Base-by-base conservation (phyloP, 164 flowering plant genomes). In the Santalum album region DNA sequence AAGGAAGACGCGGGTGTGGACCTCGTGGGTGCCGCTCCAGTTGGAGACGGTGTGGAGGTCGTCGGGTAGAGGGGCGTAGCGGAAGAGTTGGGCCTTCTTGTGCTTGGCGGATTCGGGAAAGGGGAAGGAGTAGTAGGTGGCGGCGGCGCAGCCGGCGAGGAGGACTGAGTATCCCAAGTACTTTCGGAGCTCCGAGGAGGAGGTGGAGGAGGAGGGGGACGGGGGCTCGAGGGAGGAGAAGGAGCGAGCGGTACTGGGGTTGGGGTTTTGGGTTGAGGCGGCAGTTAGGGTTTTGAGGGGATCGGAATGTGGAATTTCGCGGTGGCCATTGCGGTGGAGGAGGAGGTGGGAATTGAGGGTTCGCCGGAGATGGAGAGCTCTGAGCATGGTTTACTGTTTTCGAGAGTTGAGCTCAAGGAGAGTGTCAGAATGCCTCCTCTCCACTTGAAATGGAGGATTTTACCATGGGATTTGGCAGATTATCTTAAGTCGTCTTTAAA, bases 11-110 rank as follows among this genome's bases (percentile, higher is more conserved):
- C 94, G 74, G 44, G 96, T 85, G 56, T 77, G 89, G 25, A 89
- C 99, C 70, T 88, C 96, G 64, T 89, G 98, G 53, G 98, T 92
- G 12, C 94, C 99, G 57, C 99, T 92, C 99, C 99, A 92, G 60
- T 89, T 92, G 60, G 95, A 73, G 49, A 92, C 83, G 7, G 95
- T 80, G 76, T 92, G 99, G 61, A 92, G 95, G 57, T 92, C 96
- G 0, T 90, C 91, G 17, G 99, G 99, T 9, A 92, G 61, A 0
- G 99, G 90, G 12, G 96, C 96, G 75, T 85, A 92, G 12, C 90
- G 84, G 70, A 92, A 92, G 59, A 82, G 61, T 20, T 80, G 80
- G 44, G 97, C 99, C 55, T 82, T 83, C 69, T 89, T 89, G 85
- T 92, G 95, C 70, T 83, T 87, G 51, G 99, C 95, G 57, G 74